Evolutionary conservation across 2,329 filamentous ascomycete genomes (phyloP).

Genomic region (Verticillium nonalfalfae): DNA sequence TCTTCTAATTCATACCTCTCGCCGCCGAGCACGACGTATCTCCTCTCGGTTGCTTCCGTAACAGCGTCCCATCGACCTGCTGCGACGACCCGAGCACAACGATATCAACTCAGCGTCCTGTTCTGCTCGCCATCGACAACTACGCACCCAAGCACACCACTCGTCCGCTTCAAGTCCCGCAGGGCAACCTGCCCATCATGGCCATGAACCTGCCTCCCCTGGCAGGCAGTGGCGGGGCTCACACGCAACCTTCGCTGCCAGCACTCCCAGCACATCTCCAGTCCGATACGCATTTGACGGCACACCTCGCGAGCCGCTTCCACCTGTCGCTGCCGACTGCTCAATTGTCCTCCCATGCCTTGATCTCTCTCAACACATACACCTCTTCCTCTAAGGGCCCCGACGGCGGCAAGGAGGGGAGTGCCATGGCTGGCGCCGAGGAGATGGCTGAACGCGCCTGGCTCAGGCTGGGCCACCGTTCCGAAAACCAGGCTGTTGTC

Average conservation of each 20-base stretch:
- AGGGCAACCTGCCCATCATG: constrained; percentile 39
- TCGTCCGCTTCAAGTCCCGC: background rate
- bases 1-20: background rate
- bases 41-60: background rate
- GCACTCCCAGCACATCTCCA: constrained; percentile 79
- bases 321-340: constrained; percentile 87
- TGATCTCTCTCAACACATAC: constrained; percentile 93
- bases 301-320: constrained; percentile 81
- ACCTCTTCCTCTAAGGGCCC: constrained; percentile 80
- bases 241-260: constrained; percentile 80
- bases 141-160: background rate
- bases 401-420: constrained; percentile 87
- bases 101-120: background rate
- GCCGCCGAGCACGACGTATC: background rate
- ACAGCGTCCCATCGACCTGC: background rate
- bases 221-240: constrained; percentile 48
- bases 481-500: constrained; percentile 87
- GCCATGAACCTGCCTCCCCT: constrained; percentile 50
- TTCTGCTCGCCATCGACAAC: background rate
- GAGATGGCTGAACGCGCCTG: constrained; percentile 85
- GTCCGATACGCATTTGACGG: constrained; percentile 72
- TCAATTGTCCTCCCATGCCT: constrained; percentile 80
- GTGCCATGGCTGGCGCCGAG: constrained; percentile 86
- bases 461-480: constrained; percentile 76
- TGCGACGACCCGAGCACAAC: background rate